Percentiles rank a stretch among this genome's conserved stretches.
phyloP scores from a whole-genome alignment of 345 rosid species.

The Eucalyptus decipiens region DNA sequence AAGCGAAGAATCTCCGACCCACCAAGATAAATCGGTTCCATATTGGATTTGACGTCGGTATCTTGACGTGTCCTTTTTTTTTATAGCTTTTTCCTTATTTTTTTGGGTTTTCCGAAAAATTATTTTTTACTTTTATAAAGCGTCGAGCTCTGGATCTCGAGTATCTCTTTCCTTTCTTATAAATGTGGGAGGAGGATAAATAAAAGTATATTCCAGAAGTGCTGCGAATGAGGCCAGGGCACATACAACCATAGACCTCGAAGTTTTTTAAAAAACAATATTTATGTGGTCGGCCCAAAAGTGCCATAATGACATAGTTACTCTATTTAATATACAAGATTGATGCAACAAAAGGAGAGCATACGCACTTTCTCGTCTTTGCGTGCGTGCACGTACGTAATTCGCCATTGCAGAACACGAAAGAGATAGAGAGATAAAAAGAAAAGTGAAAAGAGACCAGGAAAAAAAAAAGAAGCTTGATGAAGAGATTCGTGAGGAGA shows the following conservation, averaged over 20 bases:
- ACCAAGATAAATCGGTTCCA: background rate
- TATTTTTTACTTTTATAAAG: background rate
- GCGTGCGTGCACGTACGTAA: background rate
- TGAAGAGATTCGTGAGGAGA: background rate
- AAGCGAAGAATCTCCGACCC: background rate
- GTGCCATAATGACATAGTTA: background rate
- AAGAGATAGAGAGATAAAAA: background rate
- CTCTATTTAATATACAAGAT: background rate
- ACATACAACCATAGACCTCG: background rate
- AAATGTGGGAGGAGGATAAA: background rate
- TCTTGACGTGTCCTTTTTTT: background rate
- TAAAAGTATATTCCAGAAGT: background rate
- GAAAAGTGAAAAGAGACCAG: background rate
- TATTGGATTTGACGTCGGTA: background rate
- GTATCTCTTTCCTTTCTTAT: background rate
- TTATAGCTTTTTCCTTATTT: background rate
- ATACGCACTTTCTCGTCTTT: background rate
- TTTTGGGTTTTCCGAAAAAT: background rate
- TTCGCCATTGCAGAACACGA: background rate
- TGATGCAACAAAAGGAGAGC: background rate
- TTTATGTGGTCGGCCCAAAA: background rate
- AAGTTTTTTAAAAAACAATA: background rate
- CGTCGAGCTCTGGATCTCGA: background rate
- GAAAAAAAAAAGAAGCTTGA: background rate
- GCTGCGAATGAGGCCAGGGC: background rate